phyloP scores from a whole-genome alignment of 306 rosid species.

The Glycyrrhiza uralensis region DNA sequence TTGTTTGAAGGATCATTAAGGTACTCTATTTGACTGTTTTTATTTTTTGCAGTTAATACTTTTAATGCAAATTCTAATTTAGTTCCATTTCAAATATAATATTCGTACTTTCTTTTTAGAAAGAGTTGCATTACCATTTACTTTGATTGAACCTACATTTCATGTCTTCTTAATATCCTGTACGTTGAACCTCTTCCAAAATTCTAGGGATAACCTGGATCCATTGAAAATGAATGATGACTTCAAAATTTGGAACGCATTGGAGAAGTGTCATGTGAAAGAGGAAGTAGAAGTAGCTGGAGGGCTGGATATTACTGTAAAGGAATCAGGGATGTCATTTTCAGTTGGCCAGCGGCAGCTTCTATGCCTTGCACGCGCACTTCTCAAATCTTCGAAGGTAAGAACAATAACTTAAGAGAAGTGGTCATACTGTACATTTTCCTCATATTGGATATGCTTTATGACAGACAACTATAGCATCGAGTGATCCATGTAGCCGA shows the following conservation, averaged over 20 bases:
- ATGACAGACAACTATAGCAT: no score
- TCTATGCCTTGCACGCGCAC: conserved; percentile 95
- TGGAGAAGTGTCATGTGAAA: conserved; percentile 81
- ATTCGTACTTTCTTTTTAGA: not conserved
- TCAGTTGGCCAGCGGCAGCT: conserved; percentile 95
- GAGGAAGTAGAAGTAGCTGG: conserved; percentile 81
- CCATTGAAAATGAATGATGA: conserved; percentile 65
- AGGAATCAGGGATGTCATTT: conserved; percentile 73
- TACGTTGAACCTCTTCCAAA: conserved; percentile 6
- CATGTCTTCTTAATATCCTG: not conserved
- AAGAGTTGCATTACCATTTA: conserved; percentile 19
- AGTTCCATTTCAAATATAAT: not conserved
- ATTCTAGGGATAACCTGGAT: conserved; percentile 80
- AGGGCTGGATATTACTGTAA: conserved; percentile 67
- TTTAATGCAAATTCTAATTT: conserved; percentile 9
- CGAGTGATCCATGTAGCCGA: no score
- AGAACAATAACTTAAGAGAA: not conserved
- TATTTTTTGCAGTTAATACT: not conserved
- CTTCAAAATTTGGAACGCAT: conserved; percentile 65
- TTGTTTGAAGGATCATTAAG: conserved; percentile 88
- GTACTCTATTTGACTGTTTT: conserved; percentile 32
- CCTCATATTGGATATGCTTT: no score
- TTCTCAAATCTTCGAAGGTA: conserved; percentile 83
- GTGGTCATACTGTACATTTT: not conserved
- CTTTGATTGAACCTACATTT: conserved; percentile 17